Evolutionary conservation across 2,329 filamentous ascomycete genomes (phyloP).

Genomic region (Verticillium dahliae): DNA sequence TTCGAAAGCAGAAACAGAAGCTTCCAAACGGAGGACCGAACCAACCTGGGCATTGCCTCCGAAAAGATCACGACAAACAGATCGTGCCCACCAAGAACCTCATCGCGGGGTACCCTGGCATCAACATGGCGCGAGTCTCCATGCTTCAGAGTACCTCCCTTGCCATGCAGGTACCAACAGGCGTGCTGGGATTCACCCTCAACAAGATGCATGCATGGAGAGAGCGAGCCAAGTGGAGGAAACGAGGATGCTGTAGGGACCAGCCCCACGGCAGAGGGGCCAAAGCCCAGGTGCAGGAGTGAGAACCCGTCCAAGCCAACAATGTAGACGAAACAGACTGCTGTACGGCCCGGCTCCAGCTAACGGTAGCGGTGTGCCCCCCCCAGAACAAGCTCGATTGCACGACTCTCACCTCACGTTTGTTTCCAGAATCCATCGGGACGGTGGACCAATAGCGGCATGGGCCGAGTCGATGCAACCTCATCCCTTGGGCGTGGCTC

Average conservation of each 20-base stretch:
- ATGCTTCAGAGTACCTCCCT: background rate
- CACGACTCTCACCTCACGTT: background rate
- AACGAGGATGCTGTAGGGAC: background rate
- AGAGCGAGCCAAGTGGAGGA: background rate
- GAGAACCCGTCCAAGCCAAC: background rate
- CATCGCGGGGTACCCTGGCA: too few relatives aligned
- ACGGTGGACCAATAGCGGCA: background rate
- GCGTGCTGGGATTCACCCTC: background rate
- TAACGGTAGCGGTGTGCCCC: background rate
- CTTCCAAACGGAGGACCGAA: too few relatives aligned
- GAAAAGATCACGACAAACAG: too few relatives aligned
- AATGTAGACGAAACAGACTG: background rate
- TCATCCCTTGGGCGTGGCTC: background rate
- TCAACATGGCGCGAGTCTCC: background rate
- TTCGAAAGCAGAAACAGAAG: too few relatives aligned
- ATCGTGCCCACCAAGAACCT: too few relatives aligned
- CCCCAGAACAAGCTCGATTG: background rate
- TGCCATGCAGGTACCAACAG: background rate
- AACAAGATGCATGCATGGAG: background rate
- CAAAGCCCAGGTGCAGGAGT: background rate
- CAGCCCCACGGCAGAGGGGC: background rate
- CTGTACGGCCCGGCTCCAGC: background rate
- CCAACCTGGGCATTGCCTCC: too few relatives aligned
- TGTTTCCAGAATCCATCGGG: background rate
- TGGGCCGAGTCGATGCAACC: background rate